Evolutionary conservation across 306 rosid genomes (phyloP), one percentile per base, ranked within the genome.

Genomic region (Abrus precatorius): DNA sequence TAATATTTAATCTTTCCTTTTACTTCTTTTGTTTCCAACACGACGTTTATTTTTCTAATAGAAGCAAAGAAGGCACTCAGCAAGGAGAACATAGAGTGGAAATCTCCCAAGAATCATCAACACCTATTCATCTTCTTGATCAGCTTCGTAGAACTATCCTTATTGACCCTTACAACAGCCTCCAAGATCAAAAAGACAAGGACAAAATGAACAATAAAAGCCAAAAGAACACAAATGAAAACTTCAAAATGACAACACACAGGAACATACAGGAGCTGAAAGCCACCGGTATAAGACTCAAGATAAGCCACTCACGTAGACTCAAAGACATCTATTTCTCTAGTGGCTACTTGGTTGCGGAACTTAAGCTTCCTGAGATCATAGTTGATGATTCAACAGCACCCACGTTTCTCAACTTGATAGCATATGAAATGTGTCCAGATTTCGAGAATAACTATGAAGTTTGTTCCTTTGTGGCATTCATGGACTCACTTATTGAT

Each of bases 401-500:
- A 10, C 43, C 81, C 0, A 61, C 55, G 1, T 69, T 83, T 40
- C 45, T 43, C 1, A 74, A 74, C 56, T 2, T 74, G 32, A 43
- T 57, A 13, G 41, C 81, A 3, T 77, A 65, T 40, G 81, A 77
- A 63, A 80, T 85, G 88, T 83, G 89, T 56, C 83, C 79, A 0
- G 90, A 81, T 74, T 74, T 80, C 57, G 0, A 9, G 9, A 85
- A 86, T 3, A n/a, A 79, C 0, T 84, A 38, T 2, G 87, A 8
- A 13, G 69, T 84, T 9, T 56, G 79, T 69, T 83, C 84, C 0
- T 89, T 56, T 2, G 41, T 61, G 3, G 34, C 59, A 1, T 81
- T 90, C 48, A 12, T 90, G 3, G 88, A 75, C 78, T 78, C 86
- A 0, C 86, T 90, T 5, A 84, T 84, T 1, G 88, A 90, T 69